These are phyloP conservation scores for Papilionanthe hybrid DNA, from an alignment of 116 monocot genomes.

Conservation along the genomic window DNA sequence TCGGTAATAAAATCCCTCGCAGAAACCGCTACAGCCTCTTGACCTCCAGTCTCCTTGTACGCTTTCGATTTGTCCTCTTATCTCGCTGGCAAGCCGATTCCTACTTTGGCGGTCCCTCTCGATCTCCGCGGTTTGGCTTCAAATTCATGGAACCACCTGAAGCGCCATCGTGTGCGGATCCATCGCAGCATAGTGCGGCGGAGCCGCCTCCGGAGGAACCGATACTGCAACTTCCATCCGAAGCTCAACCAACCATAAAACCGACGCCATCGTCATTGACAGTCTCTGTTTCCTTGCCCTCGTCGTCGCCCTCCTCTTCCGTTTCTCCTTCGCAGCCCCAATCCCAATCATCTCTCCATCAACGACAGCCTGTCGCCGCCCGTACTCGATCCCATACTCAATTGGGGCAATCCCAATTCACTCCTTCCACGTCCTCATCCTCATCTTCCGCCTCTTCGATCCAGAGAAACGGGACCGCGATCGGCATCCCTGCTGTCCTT, in stretches of 20 bases:
- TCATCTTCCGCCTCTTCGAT: conserved; percentile 6
- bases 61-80: too few relatives aligned
- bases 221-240: background rate
- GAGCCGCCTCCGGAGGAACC: background rate
- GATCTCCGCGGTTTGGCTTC: too few relatives aligned
- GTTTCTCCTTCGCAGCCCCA: conserved; percentile 1
- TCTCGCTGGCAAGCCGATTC: too few relatives aligned
- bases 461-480: conserved; percentile 40
- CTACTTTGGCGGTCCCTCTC: too few relatives aligned
- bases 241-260: background rate
- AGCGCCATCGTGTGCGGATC: background rate
- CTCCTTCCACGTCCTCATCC: conserved; percentile 9
- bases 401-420: background rate
- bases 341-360: background rate
- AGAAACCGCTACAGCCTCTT: too few relatives aligned
- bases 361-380: background rate
- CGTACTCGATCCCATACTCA: conserved; percentile 4
- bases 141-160: background rate
- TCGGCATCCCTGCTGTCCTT: conserved; percentile 48
- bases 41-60: too few relatives aligned
- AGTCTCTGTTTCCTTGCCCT: background rate
- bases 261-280: background rate
- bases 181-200: background rate
- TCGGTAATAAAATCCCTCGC: too few relatives aligned
- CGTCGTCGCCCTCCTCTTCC: background rate